Evolutionary conservation across 2,329 filamentous ascomycete species (phyloP), one percentile per base, ranked within the genome.

Genomic region (Plectosphaerella sp.): DNA sequence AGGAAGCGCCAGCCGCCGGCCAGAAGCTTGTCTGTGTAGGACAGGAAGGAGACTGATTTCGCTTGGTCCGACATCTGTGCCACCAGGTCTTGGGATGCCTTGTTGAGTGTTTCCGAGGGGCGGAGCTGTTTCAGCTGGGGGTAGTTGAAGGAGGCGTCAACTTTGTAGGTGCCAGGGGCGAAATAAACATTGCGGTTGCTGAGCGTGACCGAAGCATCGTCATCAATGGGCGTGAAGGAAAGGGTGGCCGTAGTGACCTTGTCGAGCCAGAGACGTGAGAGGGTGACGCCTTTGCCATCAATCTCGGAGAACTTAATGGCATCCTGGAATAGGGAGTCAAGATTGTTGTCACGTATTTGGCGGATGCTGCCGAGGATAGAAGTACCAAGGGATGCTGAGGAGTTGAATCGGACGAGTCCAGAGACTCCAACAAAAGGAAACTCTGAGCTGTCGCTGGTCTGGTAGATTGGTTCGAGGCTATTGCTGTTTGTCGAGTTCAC

Each of bases 1-100:
- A 87, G 64, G 58, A 86, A 87, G 2, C 82, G 70, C 84, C 83
- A 87, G 4, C 80, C 82, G 11, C 83, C 83, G 2, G 84, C 83
- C 2, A 85, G 69, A 0, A 87, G 69, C 57, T 87, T 87, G 33
- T 81, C 70, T 0, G 72, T 78, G 57, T 86, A 87, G 0, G 84
- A 86, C 4, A 87, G 67, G 64, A 87, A 87, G 0, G 82, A 80
- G 0, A 87, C 65, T 0, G 82, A 80, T 1, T 70, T 71, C 1
- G 76, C 73, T 50, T 80, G 72, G 39, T 72, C 73, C 0, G 72
- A 64, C 28, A 75, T 66, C 45, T 79, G 64, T 0, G 64, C 54
- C 24, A 79, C 74, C 4, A 86, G 64, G 8, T 63, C 62, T 24
- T 70, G 66, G 0, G 78, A 78, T 1, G 69, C 61, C 0, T 71